Evolutionary conservation across 306 rosid species (phyloP).

Genomic region (Quillaja saponaria): DNA sequence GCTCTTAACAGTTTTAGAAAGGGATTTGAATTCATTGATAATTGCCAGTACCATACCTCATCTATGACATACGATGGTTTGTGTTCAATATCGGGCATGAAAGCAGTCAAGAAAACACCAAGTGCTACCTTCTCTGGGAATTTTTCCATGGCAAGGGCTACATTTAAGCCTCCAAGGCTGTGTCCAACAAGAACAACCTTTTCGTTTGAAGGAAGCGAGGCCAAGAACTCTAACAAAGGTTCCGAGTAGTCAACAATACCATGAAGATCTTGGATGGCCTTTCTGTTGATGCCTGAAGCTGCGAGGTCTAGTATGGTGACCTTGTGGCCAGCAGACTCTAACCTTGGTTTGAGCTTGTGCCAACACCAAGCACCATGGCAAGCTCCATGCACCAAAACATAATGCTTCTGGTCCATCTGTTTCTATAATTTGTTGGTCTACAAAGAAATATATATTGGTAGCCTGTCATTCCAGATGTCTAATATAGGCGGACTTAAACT

Average conservation of each 20-base stretch:
- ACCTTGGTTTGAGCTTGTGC: constrained; percentile 61
- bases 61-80: constrained; percentile 35
- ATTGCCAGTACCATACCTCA: constrained; percentile 19
- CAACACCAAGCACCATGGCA: constrained; percentile 69
- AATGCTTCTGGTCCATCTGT: constrained; percentile 29
- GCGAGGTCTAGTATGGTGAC: constrained; percentile 55
- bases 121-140: constrained; percentile 37
- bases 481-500: too few species aligned
- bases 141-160: constrained; percentile 49
- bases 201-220: constrained; percentile 31
- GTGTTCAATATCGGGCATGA: constrained; percentile 43
- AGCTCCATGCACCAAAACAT: constrained; percentile 63
- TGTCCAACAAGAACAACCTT: constrained; percentile 52
- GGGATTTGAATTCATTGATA: not conserved
- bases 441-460: too few species aligned
- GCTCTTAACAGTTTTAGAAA: too few species aligned
- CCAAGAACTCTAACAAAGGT: constrained; percentile 43
- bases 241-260: constrained; percentile 34
- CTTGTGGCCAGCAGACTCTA: constrained; percentile 49
- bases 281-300: constrained; percentile 51
- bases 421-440: too few species aligned
- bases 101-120: constrained; percentile 50
- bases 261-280: constrained; percentile 33
- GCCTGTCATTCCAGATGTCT: too few species aligned
- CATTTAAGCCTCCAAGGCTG: constrained; percentile 49